Conservation (phyloP, 2,329 filamentous ascomycete genomes). For the Fusarium goolgardi region DNA sequence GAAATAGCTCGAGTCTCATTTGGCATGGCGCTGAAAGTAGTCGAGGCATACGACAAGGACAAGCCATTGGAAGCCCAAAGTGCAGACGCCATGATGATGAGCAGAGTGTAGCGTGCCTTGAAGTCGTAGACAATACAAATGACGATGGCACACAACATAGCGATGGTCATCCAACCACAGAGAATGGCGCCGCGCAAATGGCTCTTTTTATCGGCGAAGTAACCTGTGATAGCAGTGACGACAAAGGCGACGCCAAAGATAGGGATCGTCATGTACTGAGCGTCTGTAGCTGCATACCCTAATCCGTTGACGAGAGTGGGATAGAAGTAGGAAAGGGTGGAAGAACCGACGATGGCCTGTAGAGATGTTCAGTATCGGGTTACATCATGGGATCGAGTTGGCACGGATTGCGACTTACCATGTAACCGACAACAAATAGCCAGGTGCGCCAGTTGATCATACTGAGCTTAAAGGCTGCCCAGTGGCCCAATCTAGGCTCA, state of each 20-base stretch:
- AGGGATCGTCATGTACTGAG: background rate
- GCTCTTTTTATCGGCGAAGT: background rate
- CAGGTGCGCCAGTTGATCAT: background rate
- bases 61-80: background rate
- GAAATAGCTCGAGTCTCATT: background rate
- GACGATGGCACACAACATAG: accelerated
- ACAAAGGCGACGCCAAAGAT: background rate
- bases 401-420: background rate
- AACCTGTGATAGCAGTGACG: background rate
- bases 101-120: background rate
- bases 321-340: background rate
- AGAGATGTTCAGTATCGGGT: accelerated
- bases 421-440: background rate
- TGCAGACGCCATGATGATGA: background rate
- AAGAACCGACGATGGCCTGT: background rate
- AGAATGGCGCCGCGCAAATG: background rate
- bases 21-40: background rate
- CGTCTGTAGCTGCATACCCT: background rate
- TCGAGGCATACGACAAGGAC: background rate
- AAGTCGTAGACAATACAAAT: background rate
- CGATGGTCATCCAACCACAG: background rate
- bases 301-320: background rate
- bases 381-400: accelerated
- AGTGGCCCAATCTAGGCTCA: background rate
- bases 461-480: background rate